phyloP scores from a whole-genome alignment of 2,329 filamentous ascomycete species.

The Pezicula neosporulosa region DNA sequence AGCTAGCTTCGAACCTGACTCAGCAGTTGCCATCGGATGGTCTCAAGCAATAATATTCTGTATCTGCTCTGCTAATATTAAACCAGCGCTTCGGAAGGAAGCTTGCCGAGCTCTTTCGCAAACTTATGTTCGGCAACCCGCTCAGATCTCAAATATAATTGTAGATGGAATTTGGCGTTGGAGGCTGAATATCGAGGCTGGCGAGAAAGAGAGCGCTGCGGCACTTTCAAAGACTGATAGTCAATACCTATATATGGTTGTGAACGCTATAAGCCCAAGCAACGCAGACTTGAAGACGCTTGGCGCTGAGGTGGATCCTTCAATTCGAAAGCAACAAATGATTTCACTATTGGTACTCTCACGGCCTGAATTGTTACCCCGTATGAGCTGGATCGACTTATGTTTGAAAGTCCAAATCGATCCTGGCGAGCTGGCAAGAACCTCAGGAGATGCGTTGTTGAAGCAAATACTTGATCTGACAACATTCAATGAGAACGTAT shows the following conservation, averaged over 20 bases:
- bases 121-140: conserved; percentile 60
- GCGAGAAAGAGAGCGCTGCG: conserved; percentile 77
- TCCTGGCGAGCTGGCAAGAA: conserved; percentile 71
- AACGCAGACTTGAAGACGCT: conserved; percentile 45
- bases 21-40: conserved; percentile 66
- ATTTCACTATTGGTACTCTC: conserved; percentile 75
- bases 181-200: conserved; percentile 61
- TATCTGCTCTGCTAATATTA: conserved; percentile 59
- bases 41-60: conserved; percentile 81
- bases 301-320: conserved; percentile 39
- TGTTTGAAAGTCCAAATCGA: conserved; percentile 79
- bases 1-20: conserved; percentile 37
- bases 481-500: conserved; percentile 49
- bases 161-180: conserved; percentile 77
- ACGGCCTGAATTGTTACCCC: conserved; percentile 72
- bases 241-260: conserved; percentile 56
- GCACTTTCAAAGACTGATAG: conserved; percentile 61
- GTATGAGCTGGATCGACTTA: conserved; percentile 82
- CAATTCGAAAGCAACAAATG: conserved; percentile 64
- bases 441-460: conserved; percentile 62
- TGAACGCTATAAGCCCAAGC: conserved; percentile 61
- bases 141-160: conserved; percentile 58
- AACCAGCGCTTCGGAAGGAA: conserved; percentile 60
- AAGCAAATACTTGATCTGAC: conserved; percentile 57
- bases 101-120: conserved; percentile 58